phyloP scores from a whole-genome alignment of 208 protist genomes.

The Crithidia thermophila region DNA sequence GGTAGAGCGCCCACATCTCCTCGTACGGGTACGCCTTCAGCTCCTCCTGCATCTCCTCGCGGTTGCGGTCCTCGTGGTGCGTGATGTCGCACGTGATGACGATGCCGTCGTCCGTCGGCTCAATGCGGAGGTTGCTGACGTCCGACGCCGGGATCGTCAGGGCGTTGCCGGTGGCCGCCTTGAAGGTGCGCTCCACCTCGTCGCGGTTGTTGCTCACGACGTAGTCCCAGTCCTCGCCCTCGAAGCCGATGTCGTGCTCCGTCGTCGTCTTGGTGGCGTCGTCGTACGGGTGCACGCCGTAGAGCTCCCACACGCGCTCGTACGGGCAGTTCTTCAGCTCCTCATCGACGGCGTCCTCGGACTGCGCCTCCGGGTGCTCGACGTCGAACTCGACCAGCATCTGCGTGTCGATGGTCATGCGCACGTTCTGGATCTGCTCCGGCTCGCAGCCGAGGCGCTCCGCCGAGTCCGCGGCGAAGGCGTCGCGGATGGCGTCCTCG shows the following conservation, averaged over 20 bases:
- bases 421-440: conserved; percentile 30
- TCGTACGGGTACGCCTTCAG: conserved; percentile 44
- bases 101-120: conserved; percentile 29
- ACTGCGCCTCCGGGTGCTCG: conserved; percentile 44
- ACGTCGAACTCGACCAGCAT: conserved; percentile 41
- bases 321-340: conserved; percentile 46
- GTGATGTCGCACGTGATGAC: conserved; percentile 38
- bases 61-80: conserved; percentile 18
- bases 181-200: conserved; percentile 44
- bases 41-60: conserved; percentile 26
- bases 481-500: conserved; percentile 32
- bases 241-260: conserved; percentile 48
- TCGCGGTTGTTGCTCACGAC: conserved; percentile 24
- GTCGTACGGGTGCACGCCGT: conserved; percentile 38
- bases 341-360: conserved; percentile 36
- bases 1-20: conserved; percentile 49
- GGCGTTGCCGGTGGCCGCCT: conserved; percentile 35
- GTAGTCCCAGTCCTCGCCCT: conserved; percentile 63
- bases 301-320: conserved; percentile 51
- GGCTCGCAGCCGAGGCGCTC: conserved; percentile 29
- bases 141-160: conserved; percentile 30
- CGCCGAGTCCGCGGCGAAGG: conserved; percentile 10
- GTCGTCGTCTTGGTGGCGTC: conserved; percentile 28
- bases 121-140: conserved; percentile 19
- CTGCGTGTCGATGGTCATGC: conserved; percentile 28